Evolutionary conservation across 2,329 filamentous ascomycete species (phyloP), one percentile per base, ranked within the genome.

Genomic region (Hortaea werneckii): DNA sequence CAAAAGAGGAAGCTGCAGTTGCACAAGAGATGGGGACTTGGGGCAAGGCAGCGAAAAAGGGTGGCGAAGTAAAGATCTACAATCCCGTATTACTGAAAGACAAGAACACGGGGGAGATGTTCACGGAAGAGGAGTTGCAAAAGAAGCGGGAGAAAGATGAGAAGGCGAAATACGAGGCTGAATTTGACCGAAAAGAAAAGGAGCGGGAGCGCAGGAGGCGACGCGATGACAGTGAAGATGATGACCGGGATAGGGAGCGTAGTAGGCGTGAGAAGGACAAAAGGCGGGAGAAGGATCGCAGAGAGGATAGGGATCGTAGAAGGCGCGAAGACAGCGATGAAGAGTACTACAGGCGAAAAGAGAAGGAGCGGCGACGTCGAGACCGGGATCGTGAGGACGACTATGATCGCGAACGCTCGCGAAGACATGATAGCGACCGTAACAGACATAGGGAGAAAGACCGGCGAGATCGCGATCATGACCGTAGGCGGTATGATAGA

Each of bases 11-110:
- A 20, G 71, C 74, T 5, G 74, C 74, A 1, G 70, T 74, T 40
- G 77, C 72, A 20, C 76, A 86, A 50, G 86, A 94, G 55, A 68
- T 94, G 12, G 87, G 85, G 1, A 82, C 79, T 1, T 94, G 86
- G 86, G 83, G 88, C 9, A 85, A 84, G 51, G 66, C 70, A 7
- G 71, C 73, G 10, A 74, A 73, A 65, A 69, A 70, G 44, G 71
- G 70, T 49, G 52, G 49, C 7, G 75, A 76, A 46, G 76, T 77
- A 57, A 72, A 72, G 47, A 68, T 76, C 5, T 83, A 82, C 58
- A 79, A 77, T 53, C 80, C 80, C 0, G 70, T 84, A 2, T 65
- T 79, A 44, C 67, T 83, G 63, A 68, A 71, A 46, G 80, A 81
- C 58, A 79, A 76, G 55, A 69, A 70, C 50, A 83, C 80, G 0